These are phyloP conservation scores for Passiflora organensis DNA, from an alignment of 345 rosid genomes.

Conservation along the genomic window DNA sequence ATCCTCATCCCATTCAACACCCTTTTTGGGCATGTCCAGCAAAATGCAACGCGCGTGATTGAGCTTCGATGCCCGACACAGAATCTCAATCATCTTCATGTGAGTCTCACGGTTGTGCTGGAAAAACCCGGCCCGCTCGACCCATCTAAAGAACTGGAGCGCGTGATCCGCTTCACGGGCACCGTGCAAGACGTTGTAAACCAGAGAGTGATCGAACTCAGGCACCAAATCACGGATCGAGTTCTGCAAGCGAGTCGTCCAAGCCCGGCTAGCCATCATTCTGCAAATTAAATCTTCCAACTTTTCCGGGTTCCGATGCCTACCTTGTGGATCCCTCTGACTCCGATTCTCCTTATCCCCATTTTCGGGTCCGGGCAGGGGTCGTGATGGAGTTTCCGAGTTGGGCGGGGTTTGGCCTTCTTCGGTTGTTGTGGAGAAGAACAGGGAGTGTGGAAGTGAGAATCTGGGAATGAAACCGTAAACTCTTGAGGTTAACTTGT, in stretches of 20 bases:
- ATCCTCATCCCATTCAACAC: slow-evolving; percentile 79
- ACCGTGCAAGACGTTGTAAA: slow-evolving; percentile 71
- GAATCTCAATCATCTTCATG: slow-evolving; percentile 67
- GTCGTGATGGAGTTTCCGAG: not conserved
- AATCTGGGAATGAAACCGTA: slow-evolving; percentile 28
- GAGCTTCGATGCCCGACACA: slow-evolving; percentile 66
- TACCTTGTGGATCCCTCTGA: slow-evolving; percentile 41
- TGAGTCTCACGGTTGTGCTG: slow-evolving; percentile 67
- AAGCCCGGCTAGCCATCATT: slow-evolving; percentile 76
- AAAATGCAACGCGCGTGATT: slow-evolving; percentile 84
- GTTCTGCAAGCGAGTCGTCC: slow-evolving; percentile 91
- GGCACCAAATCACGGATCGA: slow-evolving; percentile 78
- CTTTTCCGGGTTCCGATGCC: slow-evolving; percentile 46
- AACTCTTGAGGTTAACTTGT: slow-evolving; percentile 30
- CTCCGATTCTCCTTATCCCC: slow-evolving; percentile 4
- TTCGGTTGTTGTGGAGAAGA: slow-evolving; percentile 38
- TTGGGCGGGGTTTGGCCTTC: slow-evolving; percentile 15
- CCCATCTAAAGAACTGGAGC: slow-evolving; percentile 92
- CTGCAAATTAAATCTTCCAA: slow-evolving; percentile 74
- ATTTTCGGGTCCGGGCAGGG: slow-evolving; percentile 8
- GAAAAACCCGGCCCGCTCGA: slow-evolving; percentile 77
- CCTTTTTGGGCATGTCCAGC: slow-evolving; percentile 80
- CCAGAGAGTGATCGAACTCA: slow-evolving; percentile 65
- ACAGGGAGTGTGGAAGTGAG: slow-evolving; percentile 21
- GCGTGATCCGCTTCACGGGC: slow-evolving; percentile 74